A percentile compares a stretch with the other conserved stretches of the same genome.
Evolutionary conservation across 495 filamentous ascomycete species (phyloP).

Genomic region (Daldinia vernicosa): DNA sequence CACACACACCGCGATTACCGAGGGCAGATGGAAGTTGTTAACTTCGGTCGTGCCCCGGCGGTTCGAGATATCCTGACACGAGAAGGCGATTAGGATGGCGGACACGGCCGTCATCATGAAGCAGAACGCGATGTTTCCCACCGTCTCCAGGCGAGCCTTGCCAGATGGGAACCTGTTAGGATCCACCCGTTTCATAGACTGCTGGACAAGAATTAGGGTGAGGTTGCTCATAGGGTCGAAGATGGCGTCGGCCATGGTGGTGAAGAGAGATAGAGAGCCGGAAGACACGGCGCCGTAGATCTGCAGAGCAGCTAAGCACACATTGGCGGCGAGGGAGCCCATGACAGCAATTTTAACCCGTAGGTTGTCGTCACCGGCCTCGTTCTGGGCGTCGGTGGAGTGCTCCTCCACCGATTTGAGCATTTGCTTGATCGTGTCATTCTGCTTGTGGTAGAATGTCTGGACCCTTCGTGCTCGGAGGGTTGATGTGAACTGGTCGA

Average conservation of each 20-base stretch:
- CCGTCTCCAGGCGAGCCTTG: slow-evolving; percentile 94
- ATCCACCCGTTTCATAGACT: slow-evolving; percentile 88
- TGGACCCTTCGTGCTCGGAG: slow-evolving; percentile 68
- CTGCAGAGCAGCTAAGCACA: slow-evolving; percentile 80
- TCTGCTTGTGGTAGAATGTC: slow-evolving; percentile 90
- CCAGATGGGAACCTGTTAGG: slow-evolving; percentile 90
- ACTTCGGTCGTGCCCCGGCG: slow-evolving; percentile 52
- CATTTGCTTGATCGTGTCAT: slow-evolving; percentile 90
- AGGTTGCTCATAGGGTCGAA: slow-evolving; percentile 95
- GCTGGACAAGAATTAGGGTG: slow-evolving; percentile 85
- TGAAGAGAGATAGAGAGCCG: slow-evolving; percentile 91
- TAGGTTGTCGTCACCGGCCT: slow-evolving; percentile 78
- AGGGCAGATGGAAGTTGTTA: slow-evolving; percentile 79
- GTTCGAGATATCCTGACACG: slow-evolving; percentile 70
- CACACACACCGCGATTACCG: slow-evolving; percentile 84
- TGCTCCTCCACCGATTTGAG: slow-evolving; percentile 95
- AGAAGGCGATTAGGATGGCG: slow-evolving; percentile 88
- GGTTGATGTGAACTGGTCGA: slow-evolving; percentile 30
- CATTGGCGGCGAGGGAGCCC: slow-evolving; percentile 88
- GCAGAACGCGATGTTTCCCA: slow-evolving; percentile 96
- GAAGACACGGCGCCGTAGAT: slow-evolving; percentile 89
- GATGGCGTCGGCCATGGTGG: slow-evolving; percentile 95
- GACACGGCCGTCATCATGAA: slow-evolving; percentile 96
- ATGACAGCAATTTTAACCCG: slow-evolving; percentile 89
- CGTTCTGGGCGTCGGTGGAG: slow-evolving; percentile 27